Base-by-base conservation (phyloP, 352 stramenopile species). In the Paralagenidium karlingii region DNA sequence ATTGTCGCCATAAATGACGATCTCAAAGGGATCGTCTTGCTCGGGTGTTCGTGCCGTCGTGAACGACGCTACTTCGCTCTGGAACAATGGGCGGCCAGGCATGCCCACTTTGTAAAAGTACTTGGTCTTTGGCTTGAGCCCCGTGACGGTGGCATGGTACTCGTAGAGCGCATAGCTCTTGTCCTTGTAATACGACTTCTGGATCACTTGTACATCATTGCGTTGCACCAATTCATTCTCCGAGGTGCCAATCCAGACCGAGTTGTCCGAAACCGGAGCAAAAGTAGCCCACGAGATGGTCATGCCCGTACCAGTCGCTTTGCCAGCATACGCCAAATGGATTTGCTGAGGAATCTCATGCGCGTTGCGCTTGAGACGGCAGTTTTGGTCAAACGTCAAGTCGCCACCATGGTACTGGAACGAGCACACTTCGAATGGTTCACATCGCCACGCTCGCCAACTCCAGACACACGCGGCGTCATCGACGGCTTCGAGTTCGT, bases 221-320 rank as follows among this genome's bases (percentile, higher is more conserved):
- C 27, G 44, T 12, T 29, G 26, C 11, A 37, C 19, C 7, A 59
- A 20, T 5, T 22, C 13, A 11, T 46, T 24, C 8, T 18, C n/a
- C n/a, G 16, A 29, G 1, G 16, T 9, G 31, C 45, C 50, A 42
- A 59, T n/a, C 49, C 49, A 63, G 20, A 63, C 50, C 2, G 9
- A 15, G 1, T 37, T 11, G 36, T 51, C 49, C 13, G 34, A 16
- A 1, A 59, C 41, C 5, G 33, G 16, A 8, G 16, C 16, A 25
- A 38, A 51, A 37, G 54, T 63, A 18, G 54, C 38, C 54, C 54
- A 63, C 0, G 54, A 59, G 20, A 63, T 22, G 7, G 54, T 56
- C 54, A 63, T 63, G 37, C 24, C 48, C 9, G 44, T 47, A 28
- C 53, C 53, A 11, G 54, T 18, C 8, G 18, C 9, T 8, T 21